Evolutionary conservation across 2,329 filamentous ascomycete species (phyloP), one percentile per base, ranked within the genome.

Genomic region (Xylogone sp.): DNA sequence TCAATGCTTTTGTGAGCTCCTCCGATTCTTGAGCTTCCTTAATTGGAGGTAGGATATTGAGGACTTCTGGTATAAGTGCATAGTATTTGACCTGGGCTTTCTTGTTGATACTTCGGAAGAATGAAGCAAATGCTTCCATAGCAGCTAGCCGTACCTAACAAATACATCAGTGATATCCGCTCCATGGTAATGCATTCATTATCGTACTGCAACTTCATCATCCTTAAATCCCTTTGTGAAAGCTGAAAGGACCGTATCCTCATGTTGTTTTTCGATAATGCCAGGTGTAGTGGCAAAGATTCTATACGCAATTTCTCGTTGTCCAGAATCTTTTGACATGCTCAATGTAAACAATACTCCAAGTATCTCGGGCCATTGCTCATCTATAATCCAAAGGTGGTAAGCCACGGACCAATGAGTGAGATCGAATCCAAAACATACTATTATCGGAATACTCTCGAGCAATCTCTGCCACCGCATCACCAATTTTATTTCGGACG

Each of bases 101-200:
- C 76, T 95, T 97, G 66, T 76, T 81, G 61, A 97, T 83, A 52
- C 87, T 94, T 59, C 90, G 83, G 80, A 99, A 99, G 75, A 99
- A 97, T 2, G 92, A 86, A 18, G 93, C 88, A 67, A 99, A 99
- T 7, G 94, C 94, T 67, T 97, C 92, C 84, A 97, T 96, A 51
- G 94, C 92, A 45, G 92, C 87, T 53, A 99, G 83, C 58, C 91
- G 88, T 52, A 99, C 93, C 83, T 93, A 57, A 21, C 43, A 21
- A 42, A 48, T 19, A 27, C 43, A 34, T 57, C 42, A 59, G 49
- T 48, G 31, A 31, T 46, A 19, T 43, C 7, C 19, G 18, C 46
- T 29, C 47, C 12, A 21, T n/a, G 22, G 9, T 31, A 16, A 39
- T 13, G 34, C 22, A 8, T 20, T 8, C 21, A n/a, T 9, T 45